Evolutionary conservation across 1,284 basidiomycete species (phyloP).

Genomic region (Cutaneotrichosporon sp.): DNA sequence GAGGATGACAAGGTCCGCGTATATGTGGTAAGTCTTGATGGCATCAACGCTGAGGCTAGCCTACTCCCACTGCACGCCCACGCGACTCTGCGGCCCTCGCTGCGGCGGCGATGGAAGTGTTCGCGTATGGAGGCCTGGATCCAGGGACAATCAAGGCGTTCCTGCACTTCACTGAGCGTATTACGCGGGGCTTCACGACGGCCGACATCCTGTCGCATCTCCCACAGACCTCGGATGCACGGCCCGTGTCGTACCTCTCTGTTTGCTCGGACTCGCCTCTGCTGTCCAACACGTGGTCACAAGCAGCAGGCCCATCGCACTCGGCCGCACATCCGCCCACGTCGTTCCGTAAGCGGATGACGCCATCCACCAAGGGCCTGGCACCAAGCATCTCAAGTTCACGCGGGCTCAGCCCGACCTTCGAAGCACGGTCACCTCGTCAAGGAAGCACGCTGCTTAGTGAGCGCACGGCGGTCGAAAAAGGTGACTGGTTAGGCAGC

Average conservation of each 20-base stretch:
- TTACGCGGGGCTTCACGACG: neutral
- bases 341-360: neutral
- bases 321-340: neutral
- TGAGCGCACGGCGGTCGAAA: neutral
- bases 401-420: neutral
- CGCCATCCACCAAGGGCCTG: neutral
- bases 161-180: neutral
- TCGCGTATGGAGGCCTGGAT: neutral
- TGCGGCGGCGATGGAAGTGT: neutral
- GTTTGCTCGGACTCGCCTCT: constrained; percentile 3
- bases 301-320: neutral
- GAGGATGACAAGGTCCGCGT: neutral
- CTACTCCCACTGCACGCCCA: neutral
- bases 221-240: neutral
- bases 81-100: neutral
- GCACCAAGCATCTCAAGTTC: neutral
- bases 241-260: neutral
- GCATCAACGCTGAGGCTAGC: neutral
- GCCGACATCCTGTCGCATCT: neutral
- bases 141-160: neutral
- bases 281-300: neutral
- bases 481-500: neutral
- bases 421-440: neutral
- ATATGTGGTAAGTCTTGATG: neutral
- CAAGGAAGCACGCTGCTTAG: neutral